Percentiles rank a stretch among this genome's conserved stretches.
phyloP scores from a whole-genome alignment of 176 grass and related monocot species.

The Aegilops umbellulata region DNA sequence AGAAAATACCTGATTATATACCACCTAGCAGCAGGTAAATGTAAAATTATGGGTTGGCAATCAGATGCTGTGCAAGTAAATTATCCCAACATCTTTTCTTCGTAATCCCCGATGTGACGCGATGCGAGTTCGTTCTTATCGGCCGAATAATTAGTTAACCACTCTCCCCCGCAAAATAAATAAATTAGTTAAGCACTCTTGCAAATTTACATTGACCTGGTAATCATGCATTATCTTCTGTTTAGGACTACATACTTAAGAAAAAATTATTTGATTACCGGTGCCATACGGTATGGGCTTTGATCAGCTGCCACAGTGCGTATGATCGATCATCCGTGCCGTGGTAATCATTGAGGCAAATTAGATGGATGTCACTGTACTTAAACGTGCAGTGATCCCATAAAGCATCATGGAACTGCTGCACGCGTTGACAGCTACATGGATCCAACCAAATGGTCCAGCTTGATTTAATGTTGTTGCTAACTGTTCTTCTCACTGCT shows the following conservation, averaged over 20 bases:
- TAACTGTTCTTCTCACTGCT: background rate
- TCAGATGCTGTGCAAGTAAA: background rate
- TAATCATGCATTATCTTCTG: background rate
- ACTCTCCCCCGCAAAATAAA: too few relatives aligned
- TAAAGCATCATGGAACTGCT: slow-evolving; percentile 21
- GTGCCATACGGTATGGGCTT: background rate
- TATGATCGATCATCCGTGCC: background rate
- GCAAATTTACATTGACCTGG: background rate
- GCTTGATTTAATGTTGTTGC: background rate
- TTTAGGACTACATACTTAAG: background rate
- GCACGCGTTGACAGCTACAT: background rate
- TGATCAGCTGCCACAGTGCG: background rate
- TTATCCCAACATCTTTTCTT: background rate
- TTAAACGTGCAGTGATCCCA: background rate
- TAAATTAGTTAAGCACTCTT: background rate
- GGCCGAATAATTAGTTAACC: background rate
- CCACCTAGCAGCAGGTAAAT: too few relatives aligned
- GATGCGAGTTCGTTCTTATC: background rate
- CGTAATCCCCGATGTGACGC: background rate
- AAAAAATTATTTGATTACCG: background rate
- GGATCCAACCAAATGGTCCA: slow-evolving; percentile 28
- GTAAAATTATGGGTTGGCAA: too few relatives aligned
- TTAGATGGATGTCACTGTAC: background rate
- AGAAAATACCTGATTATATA: too few relatives aligned
- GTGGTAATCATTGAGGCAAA: background rate